Conservation (phyloP, 331 rosid genomes). For the Spiraea crenata region DNA sequence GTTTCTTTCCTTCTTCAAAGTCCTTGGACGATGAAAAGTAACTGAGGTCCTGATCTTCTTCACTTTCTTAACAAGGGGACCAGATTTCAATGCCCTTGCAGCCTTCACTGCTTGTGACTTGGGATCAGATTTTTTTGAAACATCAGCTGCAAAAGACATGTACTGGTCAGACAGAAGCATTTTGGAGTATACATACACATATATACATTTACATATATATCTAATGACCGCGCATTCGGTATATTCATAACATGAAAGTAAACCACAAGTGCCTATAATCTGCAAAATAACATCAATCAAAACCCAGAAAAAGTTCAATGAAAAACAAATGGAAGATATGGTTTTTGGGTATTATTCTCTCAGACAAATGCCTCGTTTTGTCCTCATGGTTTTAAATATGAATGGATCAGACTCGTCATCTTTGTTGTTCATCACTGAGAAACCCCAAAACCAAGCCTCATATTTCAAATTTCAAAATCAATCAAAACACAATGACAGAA, state of each 20-base stretch:
- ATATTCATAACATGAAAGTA: too few species aligned
- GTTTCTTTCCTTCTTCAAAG: conserved; percentile 62
- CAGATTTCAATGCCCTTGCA: conserved; percentile 75
- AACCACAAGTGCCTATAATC: background rate
- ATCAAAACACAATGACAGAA: too few species aligned
- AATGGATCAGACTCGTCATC: conserved; percentile 98
- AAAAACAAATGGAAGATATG: background rate
- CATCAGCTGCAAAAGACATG: conserved; percentile 44
- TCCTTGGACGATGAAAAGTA: conserved; percentile 79
- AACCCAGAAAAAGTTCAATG: background rate
- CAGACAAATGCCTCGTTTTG: conserved; percentile 96
- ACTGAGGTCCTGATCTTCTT: conserved; percentile 74
- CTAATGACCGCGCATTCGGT: too few species aligned
- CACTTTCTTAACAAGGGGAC: conserved; percentile 55
- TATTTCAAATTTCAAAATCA: background rate
- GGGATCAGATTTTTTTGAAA: conserved; percentile 62
- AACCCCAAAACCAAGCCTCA: conserved; percentile 27
- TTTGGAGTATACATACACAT: too few species aligned
- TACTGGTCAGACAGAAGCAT: background rate
- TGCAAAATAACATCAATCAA: background rate
- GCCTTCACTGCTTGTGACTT: conserved; percentile 83
- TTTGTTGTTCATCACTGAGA: conserved; percentile 67
- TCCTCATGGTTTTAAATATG: conserved; percentile 57
- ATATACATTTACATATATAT: too few species aligned
- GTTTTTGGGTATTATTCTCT: conserved; percentile 32